Percentiles rank a stretch among this genome's conserved stretches.
Conservation (phyloP, 257 asterid species). For the Forsythia viridissima region DNA sequence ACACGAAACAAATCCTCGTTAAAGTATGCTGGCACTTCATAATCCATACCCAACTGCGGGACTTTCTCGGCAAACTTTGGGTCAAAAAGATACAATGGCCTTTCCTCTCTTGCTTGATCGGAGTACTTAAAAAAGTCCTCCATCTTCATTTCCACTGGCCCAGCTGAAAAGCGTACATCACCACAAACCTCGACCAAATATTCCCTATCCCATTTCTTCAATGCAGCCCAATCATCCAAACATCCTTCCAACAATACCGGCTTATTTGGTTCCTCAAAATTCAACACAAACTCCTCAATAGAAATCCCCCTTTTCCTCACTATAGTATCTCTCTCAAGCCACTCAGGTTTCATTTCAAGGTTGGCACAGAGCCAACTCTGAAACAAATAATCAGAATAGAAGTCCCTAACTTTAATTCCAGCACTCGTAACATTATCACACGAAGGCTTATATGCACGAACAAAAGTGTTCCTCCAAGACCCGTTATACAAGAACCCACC, state of each 20-base stretch:
- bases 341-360: constrained; percentile 93
- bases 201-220: constrained; percentile 75
- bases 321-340: constrained; percentile 89
- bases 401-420: constrained; percentile 64
- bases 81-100: constrained; percentile 91
- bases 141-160: constrained; percentile 88
- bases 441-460: constrained; percentile 31
- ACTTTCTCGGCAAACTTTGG: constrained; percentile 82
- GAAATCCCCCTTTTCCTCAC: constrained; percentile 68
- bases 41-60: constrained; percentile 71
- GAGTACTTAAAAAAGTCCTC: constrained; percentile 69
- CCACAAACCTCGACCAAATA: constrained; percentile 60
- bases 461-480: constrained; percentile 72
- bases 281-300: constrained; percentile 63
- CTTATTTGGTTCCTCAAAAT: constrained; percentile 81
- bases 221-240: constrained; percentile 71
- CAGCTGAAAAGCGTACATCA: constrained; percentile 62
- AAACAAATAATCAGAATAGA: constrained; percentile 93
- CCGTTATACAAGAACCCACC: constrained; percentile 62
- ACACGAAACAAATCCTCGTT: constrained; percentile 89
- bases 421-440: constrained; percentile 28
- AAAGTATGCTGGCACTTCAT: constrained; percentile 68
- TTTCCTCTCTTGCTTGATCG: constrained; percentile 81
- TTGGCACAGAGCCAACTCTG: constrained; percentile 99
- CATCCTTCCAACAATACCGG: constrained; percentile 91